Percentiles rank a stretch among this genome's conserved stretches.
Evolutionary conservation across 2,329 filamentous ascomycete species (phyloP).

Genomic region (Exophiala mesophila): DNA sequence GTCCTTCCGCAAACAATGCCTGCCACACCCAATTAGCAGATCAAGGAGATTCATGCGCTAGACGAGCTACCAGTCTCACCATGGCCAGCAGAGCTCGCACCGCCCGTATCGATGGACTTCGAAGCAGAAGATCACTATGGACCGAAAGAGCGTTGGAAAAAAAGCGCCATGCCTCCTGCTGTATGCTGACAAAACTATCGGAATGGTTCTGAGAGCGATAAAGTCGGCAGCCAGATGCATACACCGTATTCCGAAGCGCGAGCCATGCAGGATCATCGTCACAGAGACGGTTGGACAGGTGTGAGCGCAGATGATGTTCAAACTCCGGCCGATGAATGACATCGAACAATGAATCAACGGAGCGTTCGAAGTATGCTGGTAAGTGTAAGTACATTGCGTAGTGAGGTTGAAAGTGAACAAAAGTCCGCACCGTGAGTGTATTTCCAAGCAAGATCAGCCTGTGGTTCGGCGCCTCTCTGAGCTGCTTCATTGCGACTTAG

Average conservation of each 20-base stretch:
- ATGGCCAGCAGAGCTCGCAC: slow-evolving; percentile 1
- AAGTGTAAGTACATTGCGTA: background rate
- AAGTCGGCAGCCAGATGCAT: slow-evolving; percentile 4
- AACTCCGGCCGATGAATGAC: background rate
- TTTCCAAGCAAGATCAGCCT: background rate
- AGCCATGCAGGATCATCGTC: slow-evolving; percentile 4
- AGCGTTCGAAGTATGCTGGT: background rate
- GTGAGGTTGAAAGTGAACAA: background rate
- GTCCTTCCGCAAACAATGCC: slow-evolving; percentile 1
- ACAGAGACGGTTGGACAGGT: background rate
- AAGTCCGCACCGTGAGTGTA: background rate
- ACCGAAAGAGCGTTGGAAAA: slow-evolving; percentile 6
- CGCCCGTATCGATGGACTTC: slow-evolving; percentile 1
- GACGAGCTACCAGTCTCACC: background rate
- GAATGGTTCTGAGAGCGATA: slow-evolving; percentile 1
- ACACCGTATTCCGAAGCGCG: slow-evolving; percentile 5
- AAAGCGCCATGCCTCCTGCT: slow-evolving; percentile 7
- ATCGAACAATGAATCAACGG: slow-evolving; percentile 1
- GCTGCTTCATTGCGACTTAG: background rate
- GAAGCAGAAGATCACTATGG: slow-evolving; percentile 3
- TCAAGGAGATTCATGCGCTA: background rate
- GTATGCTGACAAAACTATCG: background rate
- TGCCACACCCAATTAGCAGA: background rate
- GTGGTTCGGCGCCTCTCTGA: background rate
- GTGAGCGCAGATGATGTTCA: background rate